Evolutionary conservation across 352 stramenopile species (phyloP).

Genomic region (Plasmopara muralis): DNA sequence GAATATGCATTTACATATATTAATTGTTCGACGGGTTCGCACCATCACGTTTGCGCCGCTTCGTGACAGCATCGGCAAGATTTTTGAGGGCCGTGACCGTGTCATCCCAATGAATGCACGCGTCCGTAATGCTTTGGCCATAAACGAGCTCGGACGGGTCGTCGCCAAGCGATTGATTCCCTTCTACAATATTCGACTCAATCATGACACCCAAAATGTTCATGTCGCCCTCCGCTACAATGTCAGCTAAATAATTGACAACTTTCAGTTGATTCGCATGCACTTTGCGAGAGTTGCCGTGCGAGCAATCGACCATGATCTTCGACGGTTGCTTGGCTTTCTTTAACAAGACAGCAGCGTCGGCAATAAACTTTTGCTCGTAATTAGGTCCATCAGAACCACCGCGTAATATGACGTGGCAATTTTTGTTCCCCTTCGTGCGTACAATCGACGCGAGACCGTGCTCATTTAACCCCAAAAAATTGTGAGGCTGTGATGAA

Average conservation of each 20-base stretch:
- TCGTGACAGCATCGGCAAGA: conserved; percentile 47
- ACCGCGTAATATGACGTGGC: conserved; percentile 80
- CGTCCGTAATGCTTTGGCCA: conserved; percentile 84
- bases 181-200: conserved; percentile 83
- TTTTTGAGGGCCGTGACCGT: conserved; percentile 57
- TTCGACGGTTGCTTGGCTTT: conserved; percentile 65
- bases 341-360: conserved; percentile 46
- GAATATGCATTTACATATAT: too few relatives aligned
- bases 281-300: conserved; percentile 82
- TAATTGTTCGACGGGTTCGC: conserved; percentile 18
- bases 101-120: conserved; percentile 81
- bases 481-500: conserved; percentile 72
- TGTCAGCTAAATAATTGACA: conserved; percentile 48
- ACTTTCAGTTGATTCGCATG: conserved; percentile 83
- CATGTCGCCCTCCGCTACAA: conserved; percentile 55
- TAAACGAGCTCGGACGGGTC: conserved; percentile 70
- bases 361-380: conserved; percentile 61
- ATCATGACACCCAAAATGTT: conserved; percentile 85
- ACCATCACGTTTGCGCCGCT: conserved; percentile 29
- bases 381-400: conserved; percentile 79
- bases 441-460: conserved; percentile 75
- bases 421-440: conserved; percentile 81
- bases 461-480: conserved; percentile 75
- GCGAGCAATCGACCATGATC: conserved; percentile 86
- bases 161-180: conserved; percentile 72